Evolutionary conservation across 1,284 basidiomycete species (phyloP), one percentile per base, ranked within the genome.

Genomic region (Trichosporon sp.): DNA sequence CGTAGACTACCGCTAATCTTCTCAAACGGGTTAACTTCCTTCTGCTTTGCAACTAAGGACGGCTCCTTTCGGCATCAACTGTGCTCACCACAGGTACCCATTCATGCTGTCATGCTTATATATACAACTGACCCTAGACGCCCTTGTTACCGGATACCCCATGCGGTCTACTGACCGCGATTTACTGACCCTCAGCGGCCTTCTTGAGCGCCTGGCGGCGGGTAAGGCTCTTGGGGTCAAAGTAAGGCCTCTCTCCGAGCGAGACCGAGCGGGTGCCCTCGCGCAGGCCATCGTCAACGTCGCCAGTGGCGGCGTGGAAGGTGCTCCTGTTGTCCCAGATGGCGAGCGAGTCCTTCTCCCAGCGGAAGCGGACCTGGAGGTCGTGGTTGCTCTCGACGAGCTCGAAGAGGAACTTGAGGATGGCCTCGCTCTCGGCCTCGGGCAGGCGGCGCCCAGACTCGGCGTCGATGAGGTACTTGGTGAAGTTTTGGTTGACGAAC

Each of bases 401-500:
- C n/a, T 85, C 83, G 27, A 84, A 77, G n/a, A 80, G 64, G 70
- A 74, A 75, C 7, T 69, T 69, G 59, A 80, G 68, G 32, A 76
- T 49, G 14, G 54, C 36, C 59, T 78, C 76, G 9, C 67, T 86
- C 78, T 89, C 88, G 60, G 86, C 85, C 19, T 79, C 78, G 4
- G 82, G 81, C 40, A 89, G 80, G 49, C 25, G 49, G 11, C 10
- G 16, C 27, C 16, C 25, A 7, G 25, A 27, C 71, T 86, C 87
- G 49, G 86, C 76, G 71, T 89, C 87, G 34, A 27, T 13, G 49
- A 54, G 49, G 14, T 29, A 14, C 67, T 82, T 84, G 2, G 87
- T 89, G 79, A 89, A 89, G 1, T 66, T 80, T 49, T 74, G 71
- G 81, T 89, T 88, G 61, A 89, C 86, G 70, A 86, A 90, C 69